These are phyloP conservation scores for Zychaea mexicana DNA, from an alignment of 371 early-diverging fungal species.

Conservation along the genomic window DNA sequence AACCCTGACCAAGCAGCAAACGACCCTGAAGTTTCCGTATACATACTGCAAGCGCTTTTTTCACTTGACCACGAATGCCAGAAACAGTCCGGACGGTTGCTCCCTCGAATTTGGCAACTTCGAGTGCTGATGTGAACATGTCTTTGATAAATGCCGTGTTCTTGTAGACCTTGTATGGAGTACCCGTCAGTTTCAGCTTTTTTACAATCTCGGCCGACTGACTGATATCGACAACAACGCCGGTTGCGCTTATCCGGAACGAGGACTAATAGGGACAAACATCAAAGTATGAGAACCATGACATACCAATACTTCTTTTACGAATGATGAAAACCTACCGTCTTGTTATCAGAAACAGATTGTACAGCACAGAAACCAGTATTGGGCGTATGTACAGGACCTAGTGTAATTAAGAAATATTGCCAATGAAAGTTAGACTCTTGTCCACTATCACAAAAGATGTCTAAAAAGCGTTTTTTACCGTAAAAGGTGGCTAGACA, in stretches of 20 bases:
- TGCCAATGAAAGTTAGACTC: too few species aligned
- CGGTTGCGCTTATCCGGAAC: conserved; percentile 96
- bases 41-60: conserved; percentile 78
- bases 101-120: conserved; percentile 99
- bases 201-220: conserved; percentile 93
- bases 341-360: conserved; percentile 70
- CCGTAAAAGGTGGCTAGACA: conserved; percentile 95
- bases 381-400: conserved; percentile 90
- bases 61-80: conserved; percentile 98
- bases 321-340: conserved; percentile 48
- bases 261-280: conserved; percentile 54
- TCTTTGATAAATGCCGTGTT: conserved; percentile 99
- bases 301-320: too few species aligned
- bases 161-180: conserved; percentile 91
- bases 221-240: conserved; percentile 92
- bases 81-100: conserved; percentile 95
- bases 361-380: conserved; percentile 96
- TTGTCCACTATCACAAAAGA: too few species aligned
- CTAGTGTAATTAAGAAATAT: conserved; percentile 32
- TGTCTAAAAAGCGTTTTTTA: too few species aligned
- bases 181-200: conserved; percentile 98
- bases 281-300: not conserved
- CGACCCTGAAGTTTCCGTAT: too few species aligned
- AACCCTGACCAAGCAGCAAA: too few species aligned
- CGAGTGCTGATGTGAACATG: conserved; percentile 98